Evolutionary conservation across 805 yeast genomes (phyloP).

Genomic region (Kazachstania psychrophila): DNA sequence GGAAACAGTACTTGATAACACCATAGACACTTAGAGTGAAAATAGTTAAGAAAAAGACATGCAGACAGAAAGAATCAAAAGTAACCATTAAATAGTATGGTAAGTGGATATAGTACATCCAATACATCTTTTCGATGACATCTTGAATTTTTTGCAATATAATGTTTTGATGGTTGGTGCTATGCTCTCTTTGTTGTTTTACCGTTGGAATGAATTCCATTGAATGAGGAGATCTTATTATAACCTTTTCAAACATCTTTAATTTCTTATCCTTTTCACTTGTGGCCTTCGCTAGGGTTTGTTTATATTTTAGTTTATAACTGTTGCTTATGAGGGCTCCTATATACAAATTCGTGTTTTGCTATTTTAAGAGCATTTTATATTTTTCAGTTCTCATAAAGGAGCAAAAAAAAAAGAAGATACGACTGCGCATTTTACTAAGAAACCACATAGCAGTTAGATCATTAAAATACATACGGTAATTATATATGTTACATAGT

Average conservation of each 20-base stretch:
- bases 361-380: too few relatives aligned
- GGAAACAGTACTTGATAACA: slow-evolving; percentile 25
- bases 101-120: slow-evolving; percentile 38
- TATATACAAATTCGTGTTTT: too few relatives aligned
- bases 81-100: slow-evolving; percentile 38
- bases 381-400: too few relatives aligned
- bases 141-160: slow-evolving; percentile 22
- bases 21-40: slow-evolving; percentile 35
- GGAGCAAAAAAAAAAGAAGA: too few relatives aligned
- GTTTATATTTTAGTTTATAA: background rate
- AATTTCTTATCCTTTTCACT: too few relatives aligned
- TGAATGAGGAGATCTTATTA: background rate
- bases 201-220: slow-evolving; percentile 9
- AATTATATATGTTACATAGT: too few relatives aligned
- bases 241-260: background rate
- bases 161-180: slow-evolving; percentile 8
- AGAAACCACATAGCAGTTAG: too few relatives aligned
- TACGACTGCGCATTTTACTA: too few relatives aligned
- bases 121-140: slow-evolving; percentile 29
- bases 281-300: background rate
- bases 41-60: slow-evolving; percentile 31
- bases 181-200: slow-evolving; percentile 10
- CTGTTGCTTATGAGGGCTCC: too few relatives aligned
- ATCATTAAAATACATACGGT: too few relatives aligned
- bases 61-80: slow-evolving; percentile 35